Evolutionary conservation across 2,329 filamentous ascomycete genomes (phyloP).

Genomic region (Alternaria sp.): DNA sequence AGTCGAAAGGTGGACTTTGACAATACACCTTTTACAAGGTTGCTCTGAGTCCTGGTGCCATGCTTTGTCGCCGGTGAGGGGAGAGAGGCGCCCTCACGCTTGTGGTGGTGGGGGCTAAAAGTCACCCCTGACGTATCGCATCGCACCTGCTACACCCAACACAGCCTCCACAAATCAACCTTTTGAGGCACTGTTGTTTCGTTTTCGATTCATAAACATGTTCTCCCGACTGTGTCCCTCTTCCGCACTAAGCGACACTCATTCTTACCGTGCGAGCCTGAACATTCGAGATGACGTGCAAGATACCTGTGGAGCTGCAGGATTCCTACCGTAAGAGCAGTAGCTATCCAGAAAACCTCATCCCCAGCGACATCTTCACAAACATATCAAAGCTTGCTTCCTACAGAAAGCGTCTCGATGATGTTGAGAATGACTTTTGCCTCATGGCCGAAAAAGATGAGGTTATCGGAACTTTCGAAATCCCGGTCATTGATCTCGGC

Average conservation of each 20-base stretch:
- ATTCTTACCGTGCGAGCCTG: not conserved
- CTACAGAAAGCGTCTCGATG: slow-evolving; percentile 23
- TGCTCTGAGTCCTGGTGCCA: not conserved
- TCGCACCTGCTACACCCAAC: slow-evolving; percentile 1
- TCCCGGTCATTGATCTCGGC: slow-evolving; percentile 25
- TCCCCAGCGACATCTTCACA: slow-evolving; percentile 13
- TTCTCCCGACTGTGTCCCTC: not conserved
- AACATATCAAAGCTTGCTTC: slow-evolving; percentile 26
- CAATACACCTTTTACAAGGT: not conserved
- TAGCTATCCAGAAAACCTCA: slow-evolving; percentile 28
- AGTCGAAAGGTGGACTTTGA: not conserved
- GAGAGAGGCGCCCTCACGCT: not conserved
- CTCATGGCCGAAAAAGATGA: slow-evolving; percentile 16
- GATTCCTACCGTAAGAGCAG: slow-evolving; percentile 15
- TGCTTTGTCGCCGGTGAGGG: not conserved
- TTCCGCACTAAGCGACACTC: not conserved
- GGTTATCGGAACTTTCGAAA: slow-evolving; percentile 19
- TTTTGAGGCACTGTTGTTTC: slow-evolving; percentile 5
- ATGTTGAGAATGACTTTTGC: slow-evolving; percentile 21
- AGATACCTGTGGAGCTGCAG: slow-evolving; percentile 15
- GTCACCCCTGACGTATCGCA: not conserved
- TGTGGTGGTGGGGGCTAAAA: slow-evolving; percentile 8
- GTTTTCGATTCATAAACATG: slow-evolving; percentile 5
- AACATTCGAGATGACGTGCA: not conserved
- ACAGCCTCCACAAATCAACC: slow-evolving; percentile 15